Base-by-base conservation (phyloP, 202 grass and related monocot species). In the Sporobolus alterniflorus region DNA sequence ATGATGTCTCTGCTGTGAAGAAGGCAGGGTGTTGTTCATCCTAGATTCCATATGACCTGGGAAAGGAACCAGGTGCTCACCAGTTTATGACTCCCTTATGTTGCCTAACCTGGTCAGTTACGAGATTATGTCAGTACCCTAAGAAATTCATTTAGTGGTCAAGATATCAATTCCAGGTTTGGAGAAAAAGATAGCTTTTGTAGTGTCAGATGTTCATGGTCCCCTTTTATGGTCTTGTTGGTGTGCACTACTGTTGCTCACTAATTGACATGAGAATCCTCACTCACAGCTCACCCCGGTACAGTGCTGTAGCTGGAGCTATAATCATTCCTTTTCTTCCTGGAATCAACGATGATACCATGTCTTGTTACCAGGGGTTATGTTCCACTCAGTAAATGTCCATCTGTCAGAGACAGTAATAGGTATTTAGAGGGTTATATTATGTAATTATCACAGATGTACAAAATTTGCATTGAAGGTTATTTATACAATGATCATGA, bases 1-100 rank as follows among this genome's bases (percentile, higher is more conserved):
- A 97, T 85, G 94, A 94, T 85, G 92, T 94, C 8, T 94, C 90
- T 22, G 90, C 90, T 49, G 79, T 97, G 64, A 97, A 94, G 77
- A 97, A 94, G 59, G 62, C 75, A 68, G 90, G 94, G 26, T 94
- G 94, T 34, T 97, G 94, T 80, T 97, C 92, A 73, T 83, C 85
- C 50, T 97, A 87, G 74, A 82, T 78, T 66, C 16, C 3, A 67
- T 77, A 57, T 76, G 46, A 54, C 71, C 54, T 62, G 75, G 89
- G 69, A 75, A 67, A 90, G 63, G 80, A 69, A 87, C 79, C 69
- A 56, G 79, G 70, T 75, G 43, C 69, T 84, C 69, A 80, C 30
- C 62, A 29, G 33, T 41, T 74, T 61, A 56, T 75, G 75, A 78
- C 74, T 54, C 39, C 33, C 41, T 69, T 90, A 54, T 83, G 44